phyloP scores from a whole-genome alignment of 2,329 filamentous ascomycete genomes.

The Xylariomycetidae sp. region DNA sequence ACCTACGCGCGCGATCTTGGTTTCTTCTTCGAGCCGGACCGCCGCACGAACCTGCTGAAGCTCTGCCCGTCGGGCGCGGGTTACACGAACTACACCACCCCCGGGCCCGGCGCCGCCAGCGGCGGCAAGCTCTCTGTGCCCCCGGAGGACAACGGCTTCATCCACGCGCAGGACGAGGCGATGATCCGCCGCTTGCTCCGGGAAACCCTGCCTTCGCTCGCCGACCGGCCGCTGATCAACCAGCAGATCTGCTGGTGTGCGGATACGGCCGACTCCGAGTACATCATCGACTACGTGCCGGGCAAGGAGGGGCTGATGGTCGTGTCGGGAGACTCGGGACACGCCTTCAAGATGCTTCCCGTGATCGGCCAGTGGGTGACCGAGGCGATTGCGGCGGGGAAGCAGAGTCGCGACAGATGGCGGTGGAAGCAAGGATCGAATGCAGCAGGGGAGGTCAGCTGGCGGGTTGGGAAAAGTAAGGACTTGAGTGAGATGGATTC shows the following conservation, averaged over 20 bases:
- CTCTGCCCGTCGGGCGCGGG: constrained; percentile 56
- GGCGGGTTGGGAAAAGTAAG: constrained; percentile 29
- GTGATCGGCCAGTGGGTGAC: constrained; percentile 52
- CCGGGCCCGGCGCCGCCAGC: constrained; percentile 31
- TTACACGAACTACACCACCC: constrained; percentile 39
- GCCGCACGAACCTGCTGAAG: constrained; percentile 52
- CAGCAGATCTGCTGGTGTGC: constrained; percentile 60
- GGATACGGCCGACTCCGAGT: constrained; percentile 57
- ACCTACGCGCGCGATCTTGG: constrained; percentile 58
- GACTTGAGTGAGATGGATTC: constrained; percentile 19
- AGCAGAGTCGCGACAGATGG: constrained; percentile 44
- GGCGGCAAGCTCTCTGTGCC: constrained; percentile 38
- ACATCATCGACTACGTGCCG: constrained; percentile 55
- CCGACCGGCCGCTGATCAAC: constrained; percentile 46
- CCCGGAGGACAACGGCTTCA: constrained; percentile 37
- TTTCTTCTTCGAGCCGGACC: constrained; percentile 63
- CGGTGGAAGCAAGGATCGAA: constrained; percentile 40
- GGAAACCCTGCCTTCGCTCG: constrained; percentile 18
- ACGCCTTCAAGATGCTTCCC: constrained; percentile 60
- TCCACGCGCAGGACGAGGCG: constrained; percentile 49
- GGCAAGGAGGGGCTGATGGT: constrained; percentile 43
- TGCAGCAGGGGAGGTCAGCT: constrained; percentile 28
- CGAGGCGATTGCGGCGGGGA: constrained; percentile 37
- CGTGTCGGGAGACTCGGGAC: constrained; percentile 54
- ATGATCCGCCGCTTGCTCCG: constrained; percentile 33